phyloP scores from a whole-genome alignment of 345 rosid species.

The Populus simonii region DNA sequence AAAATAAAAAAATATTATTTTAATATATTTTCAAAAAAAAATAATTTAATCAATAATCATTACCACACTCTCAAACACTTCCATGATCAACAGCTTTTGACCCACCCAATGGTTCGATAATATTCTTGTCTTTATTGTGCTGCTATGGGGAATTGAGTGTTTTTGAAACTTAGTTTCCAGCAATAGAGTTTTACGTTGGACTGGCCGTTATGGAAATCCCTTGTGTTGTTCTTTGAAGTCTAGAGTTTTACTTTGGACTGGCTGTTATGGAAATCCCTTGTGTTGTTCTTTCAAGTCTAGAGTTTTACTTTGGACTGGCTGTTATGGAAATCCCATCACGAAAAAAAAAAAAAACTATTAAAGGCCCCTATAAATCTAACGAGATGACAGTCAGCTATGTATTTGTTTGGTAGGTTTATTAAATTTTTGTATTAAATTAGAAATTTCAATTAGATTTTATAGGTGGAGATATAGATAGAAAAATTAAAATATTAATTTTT shows the following conservation, averaged over 20 bases:
- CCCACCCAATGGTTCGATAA: not conserved
- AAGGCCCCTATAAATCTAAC: not conserved
- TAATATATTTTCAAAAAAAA: too few species aligned
- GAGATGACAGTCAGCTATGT: not conserved
- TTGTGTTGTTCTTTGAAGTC: not conserved
- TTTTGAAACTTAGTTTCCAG: not conserved
- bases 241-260: not conserved
- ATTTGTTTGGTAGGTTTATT: too few species aligned
- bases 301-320: not conserved
- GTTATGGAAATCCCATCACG: not conserved
- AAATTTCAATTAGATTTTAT: too few species aligned
- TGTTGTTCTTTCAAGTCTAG: not conserved
- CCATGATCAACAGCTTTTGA: not conserved
- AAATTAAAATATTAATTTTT: too few species aligned
- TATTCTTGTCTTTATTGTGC: not conserved
- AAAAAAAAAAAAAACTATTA: too few species aligned
- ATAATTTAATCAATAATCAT: fast-evolving
- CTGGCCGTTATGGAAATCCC: not conserved
- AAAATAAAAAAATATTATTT: too few species aligned
- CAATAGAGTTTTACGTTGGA: not conserved
- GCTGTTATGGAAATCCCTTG: not conserved
- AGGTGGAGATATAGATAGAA: too few species aligned
- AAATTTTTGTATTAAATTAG: too few species aligned
- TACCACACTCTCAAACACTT: fast-evolving
- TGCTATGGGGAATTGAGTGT: not conserved